These are phyloP conservation scores for Claviceps africana DNA, from an alignment of 2,329 filamentous ascomycete genomes.

Conservation along the genomic window DNA sequence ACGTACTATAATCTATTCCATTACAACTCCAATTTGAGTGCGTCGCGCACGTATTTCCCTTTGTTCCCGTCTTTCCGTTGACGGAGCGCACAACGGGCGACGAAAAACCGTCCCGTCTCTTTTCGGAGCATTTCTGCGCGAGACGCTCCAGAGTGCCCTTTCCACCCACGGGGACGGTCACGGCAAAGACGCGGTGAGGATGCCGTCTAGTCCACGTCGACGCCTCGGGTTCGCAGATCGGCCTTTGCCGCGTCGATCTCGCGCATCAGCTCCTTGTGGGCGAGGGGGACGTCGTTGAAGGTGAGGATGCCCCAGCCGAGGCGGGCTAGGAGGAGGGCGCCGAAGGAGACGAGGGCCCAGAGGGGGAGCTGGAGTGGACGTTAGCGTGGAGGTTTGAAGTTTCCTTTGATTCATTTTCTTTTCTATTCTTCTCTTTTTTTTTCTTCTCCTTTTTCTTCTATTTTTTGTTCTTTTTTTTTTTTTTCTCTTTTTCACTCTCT, in stretches of 20 bases:
- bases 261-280: slow-evolving; percentile 74
- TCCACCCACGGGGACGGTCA: neutral
- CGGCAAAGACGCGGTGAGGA: neutral
- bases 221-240: slow-evolving; percentile 60
- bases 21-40: neutral
- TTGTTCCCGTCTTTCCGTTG: neutral
- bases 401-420: too few relatives aligned
- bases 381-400: too few relatives aligned
- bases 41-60: neutral
- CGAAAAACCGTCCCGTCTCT: too few relatives aligned
- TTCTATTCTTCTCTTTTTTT: too few relatives aligned
- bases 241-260: slow-evolving; percentile 68
- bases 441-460: too few relatives aligned
- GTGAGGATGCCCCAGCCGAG: slow-evolving; percentile 87
- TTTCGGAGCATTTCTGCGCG: too few relatives aligned
- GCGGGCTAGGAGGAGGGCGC: slow-evolving; percentile 80
- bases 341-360: slow-evolving; percentile 83
- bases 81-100: too few relatives aligned
- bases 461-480: too few relatives aligned
- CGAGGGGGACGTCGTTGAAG: slow-evolving; percentile 90
- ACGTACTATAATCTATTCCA: neutral
- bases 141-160: too few relatives aligned
- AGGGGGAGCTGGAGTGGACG: slow-evolving; percentile 59
- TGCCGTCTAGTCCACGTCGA: slow-evolving; percentile 53
- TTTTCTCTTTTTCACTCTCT: too few relatives aligned